Percentiles rank a stretch among this genome's conserved stretches.
Conservation (phyloP, 441 rosid species). For the Kokia cookei region DNA sequence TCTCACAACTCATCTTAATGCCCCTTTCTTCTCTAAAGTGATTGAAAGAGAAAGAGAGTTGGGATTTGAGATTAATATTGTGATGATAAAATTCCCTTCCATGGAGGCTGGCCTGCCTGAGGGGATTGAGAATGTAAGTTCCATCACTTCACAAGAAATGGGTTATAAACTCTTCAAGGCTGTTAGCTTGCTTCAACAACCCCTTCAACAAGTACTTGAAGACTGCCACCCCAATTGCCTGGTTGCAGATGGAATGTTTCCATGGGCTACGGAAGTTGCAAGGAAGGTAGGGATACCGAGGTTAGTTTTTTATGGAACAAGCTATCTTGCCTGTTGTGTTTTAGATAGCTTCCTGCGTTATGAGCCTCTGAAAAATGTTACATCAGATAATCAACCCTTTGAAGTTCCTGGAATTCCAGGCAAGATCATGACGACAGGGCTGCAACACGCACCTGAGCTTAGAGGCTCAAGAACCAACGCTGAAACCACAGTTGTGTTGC, state of each 20-base stretch:
- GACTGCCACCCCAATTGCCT: conserved; percentile 25
- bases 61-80: conserved; percentile 10
- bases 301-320: conserved; percentile 32
- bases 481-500: background rate
- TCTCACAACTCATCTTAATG: conserved; percentile 18
- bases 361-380: conserved; percentile 15
- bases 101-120: conserved; percentile 20
- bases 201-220: conserved; percentile 8
- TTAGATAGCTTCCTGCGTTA: conserved; percentile 13
- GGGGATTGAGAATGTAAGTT: conserved; percentile 1
- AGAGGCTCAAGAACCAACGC: background rate
- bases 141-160: background rate
- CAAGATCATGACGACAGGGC: background rate
- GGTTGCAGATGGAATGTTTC: conserved; percentile 26
- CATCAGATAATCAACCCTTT: conserved; percentile 29
- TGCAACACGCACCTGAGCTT: background rate
- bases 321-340: conserved; percentile 12
- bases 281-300: conserved; percentile 29
- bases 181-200: conserved; percentile 9
- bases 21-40: conserved; percentile 5
- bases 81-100: conserved; percentile 10
- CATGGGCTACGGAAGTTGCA: conserved; percentile 34
- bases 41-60: background rate
- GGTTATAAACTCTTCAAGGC: conserved; percentile 8
- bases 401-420: conserved; percentile 25